Evolutionary conservation across 129 eudicot species (phyloP), one percentile per base, ranked within the genome.

Genomic region (sunflower (Helianthus annuus)): DNA sequence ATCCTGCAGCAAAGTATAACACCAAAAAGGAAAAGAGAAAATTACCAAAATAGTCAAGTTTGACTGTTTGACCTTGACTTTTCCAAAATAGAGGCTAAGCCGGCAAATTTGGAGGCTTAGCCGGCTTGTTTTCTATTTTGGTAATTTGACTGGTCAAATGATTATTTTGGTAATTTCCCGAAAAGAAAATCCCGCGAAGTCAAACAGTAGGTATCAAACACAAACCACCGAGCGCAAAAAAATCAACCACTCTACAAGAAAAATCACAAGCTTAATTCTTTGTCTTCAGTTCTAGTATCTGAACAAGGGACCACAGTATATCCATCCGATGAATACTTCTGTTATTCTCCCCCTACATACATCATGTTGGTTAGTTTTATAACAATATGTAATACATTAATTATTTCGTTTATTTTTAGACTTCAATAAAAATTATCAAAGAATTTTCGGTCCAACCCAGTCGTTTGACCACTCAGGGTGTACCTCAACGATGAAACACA

Each of bases 401-500:
- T 27, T 27, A 27, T 27, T 27, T 27, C 32, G 1, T 27, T 27
- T 27, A 27, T 27, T 27, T 2, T 27, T 27, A 27, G 32, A 27
- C 32, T 27, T 27, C 32, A 27, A 27, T 27, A 27, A 27, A 27
- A 27, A 27, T 27, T 27, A 27, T 27, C 32, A 27, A 27, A 27
- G 32, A 27, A 27, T 27, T 27, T 27, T 27, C 32, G 32, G 32
- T 27, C 32, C 32, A 27, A 27, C 32, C 32, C 32, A 27, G 32
- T 27, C 32, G 3, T 27, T 27, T 27, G 32, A 27, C 32, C 32
- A 27, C 27, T 52, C 40, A 58, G 48, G 64, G 1, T 64, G 48
- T 71, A 90, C 97, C 97, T 95, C 96, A 68, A 95, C 97, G 36
- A 95, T 82, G 57, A 90, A 95, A 68, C 87, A 72, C 82, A 90